Base-by-base conservation (phyloP, 352 stramenopile species). In the Phytophthora europaea region DNA sequence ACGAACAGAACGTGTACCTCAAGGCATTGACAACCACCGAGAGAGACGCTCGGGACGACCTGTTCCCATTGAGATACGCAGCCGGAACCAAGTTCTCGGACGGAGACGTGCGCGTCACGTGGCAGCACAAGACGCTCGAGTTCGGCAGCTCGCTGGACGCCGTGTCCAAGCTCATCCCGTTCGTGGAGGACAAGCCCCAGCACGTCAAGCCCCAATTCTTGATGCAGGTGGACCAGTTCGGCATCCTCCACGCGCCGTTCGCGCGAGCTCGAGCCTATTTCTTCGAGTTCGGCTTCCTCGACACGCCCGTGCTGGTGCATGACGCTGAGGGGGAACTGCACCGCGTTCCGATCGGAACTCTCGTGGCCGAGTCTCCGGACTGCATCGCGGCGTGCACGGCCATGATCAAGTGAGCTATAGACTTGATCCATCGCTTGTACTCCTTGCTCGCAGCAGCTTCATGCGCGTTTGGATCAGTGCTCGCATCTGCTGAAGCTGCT, bases 201-300 rank as follows among this genome's bases (percentile, higher is more conserved):
- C 31, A 7, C 1, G 65, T 61, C 1, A 54, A 61, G 12, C 81
- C 89, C 4, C 51, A 88, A 43, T 75, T 92, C 26, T 68, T 97
- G 33, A 72, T 94, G 15, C 89, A 96, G 54, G 89, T 91, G 54
- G 93, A 98, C 82, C 91, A 98, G 69, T 97, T 95, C 68, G 93
- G 91, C 26, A 89, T 98, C 31, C 75, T 91, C 6, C 91, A 97
- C 76, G 82, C 89, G 10, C 93, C 91, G 1, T 96, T 95, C 67
- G 93, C 91, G 8, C 80, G 82, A 26, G 93, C 86, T 18, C 84
- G 93, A 22, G 87, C 90, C 12, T 97, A 96, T 75, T 84, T 98
- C 57, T 90, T 80, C 56, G 93, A 98, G 74, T 87, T 93, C 65
- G 86, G 81, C 34, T 88, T 84, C 72, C 40, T 79, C 3, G 73